These are phyloP conservation scores for Yamadazyma ubonensis DNA, from an alignment of 805 yeast genomes.

Conservation along the genomic window DNA sequence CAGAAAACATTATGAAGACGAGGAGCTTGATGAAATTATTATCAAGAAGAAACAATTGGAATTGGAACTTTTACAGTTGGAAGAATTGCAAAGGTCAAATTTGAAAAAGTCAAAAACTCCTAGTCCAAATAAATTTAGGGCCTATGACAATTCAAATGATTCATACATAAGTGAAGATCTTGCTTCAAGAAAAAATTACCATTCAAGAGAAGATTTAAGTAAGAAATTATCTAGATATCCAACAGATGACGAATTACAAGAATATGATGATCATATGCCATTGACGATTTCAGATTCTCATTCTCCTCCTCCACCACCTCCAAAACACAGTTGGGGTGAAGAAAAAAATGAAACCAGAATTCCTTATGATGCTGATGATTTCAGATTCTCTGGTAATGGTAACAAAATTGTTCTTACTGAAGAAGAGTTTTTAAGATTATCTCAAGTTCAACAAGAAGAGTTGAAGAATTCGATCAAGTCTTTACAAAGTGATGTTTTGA, in stretches of 20 bases:
- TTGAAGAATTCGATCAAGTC: conserved; percentile 41
- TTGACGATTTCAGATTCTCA: conserved; percentile 23
- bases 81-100: conserved; percentile 15
- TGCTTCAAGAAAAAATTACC: conserved; percentile 28
- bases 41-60: conserved; percentile 40
- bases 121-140: conserved; percentile 10
- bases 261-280: conserved; percentile 31
- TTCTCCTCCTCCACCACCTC: conserved; percentile 44
- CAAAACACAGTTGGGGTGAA: conserved; percentile 6
- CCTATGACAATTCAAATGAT: conserved; percentile 22
- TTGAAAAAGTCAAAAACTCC: conserved; percentile 13
- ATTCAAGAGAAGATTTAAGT: conserved; percentile 36
- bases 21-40: conserved; percentile 30
- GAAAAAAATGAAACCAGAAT: too few relatives aligned
- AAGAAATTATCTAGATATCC: conserved; percentile 26
- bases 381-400: conserved; percentile 27
- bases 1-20: conserved; percentile 8
- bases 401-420: conserved; percentile 21
- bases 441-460: conserved; percentile 36
- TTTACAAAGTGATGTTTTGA: conserved; percentile 45
- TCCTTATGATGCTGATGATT: conserved; percentile 41
- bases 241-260: conserved; percentile 22
- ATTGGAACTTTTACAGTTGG: conserved; percentile 32
- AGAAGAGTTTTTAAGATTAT: conserved; percentile 27
- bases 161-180: conserved; percentile 37